These are phyloP conservation scores for Pseudogymnoascus sp. DNA, from an alignment of 2,329 filamentous ascomycete species.

Conservation along the genomic window DNA sequence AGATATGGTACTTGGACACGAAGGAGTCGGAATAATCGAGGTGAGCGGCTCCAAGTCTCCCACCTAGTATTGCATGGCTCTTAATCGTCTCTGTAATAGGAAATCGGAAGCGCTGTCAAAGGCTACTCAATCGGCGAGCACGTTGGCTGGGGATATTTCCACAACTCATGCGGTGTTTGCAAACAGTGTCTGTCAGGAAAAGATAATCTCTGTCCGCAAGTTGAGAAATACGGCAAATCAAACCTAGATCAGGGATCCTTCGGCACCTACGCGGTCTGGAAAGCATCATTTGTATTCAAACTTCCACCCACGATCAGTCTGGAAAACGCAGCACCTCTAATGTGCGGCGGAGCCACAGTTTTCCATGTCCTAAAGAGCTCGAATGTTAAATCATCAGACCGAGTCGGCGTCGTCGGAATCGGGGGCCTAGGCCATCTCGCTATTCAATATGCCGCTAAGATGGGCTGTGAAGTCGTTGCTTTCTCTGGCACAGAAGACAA, in stretches of 20 bases:
- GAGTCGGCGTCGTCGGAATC: conserved; percentile 43
- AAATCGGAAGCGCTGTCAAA: conserved; percentile 35
- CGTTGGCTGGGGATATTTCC: conserved; percentile 40
- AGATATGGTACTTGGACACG: conserved; percentile 41
- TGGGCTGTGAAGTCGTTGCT: conserved; percentile 53
- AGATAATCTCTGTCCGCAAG: conserved; percentile 37
- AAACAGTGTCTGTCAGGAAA: conserved; percentile 37
- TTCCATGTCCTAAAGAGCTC: conserved; percentile 31
- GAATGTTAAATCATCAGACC: conserved; percentile 27
- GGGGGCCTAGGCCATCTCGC: conserved; percentile 56
- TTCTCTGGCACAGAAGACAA: conserved; percentile 54
- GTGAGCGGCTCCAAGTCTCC: conserved; percentile 13
- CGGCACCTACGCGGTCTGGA: conserved; percentile 32
- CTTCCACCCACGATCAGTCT: conserved; percentile 34
- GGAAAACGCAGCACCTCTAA: conserved; percentile 37
- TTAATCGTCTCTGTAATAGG: conserved; percentile 14
- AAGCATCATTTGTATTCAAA: conserved; percentile 33
- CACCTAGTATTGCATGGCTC: not conserved
- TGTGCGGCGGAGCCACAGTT: conserved; percentile 41
- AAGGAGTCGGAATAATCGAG: conserved; percentile 41
- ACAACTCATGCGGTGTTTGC: conserved; percentile 37
- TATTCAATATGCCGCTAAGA: conserved; percentile 55
- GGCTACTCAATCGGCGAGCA: conserved; percentile 37
- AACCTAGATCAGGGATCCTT: conserved; percentile 43
- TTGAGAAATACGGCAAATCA: conserved; percentile 34